Base-by-base conservation (phyloP, 805 yeast genomes). In the Wickerhamiella azymoides region DNA sequence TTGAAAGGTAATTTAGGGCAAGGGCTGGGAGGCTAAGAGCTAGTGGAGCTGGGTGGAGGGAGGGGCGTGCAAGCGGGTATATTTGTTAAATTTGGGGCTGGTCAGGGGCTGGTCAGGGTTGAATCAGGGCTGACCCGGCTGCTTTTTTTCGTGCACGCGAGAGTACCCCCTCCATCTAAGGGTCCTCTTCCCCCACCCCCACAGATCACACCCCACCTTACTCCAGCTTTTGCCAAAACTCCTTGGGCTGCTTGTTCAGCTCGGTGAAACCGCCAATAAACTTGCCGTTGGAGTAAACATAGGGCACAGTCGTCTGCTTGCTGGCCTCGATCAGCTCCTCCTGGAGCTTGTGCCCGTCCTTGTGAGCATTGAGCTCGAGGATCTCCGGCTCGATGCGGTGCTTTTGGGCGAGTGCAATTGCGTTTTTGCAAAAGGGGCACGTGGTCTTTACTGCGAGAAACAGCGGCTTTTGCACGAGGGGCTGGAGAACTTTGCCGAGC, bases 251-350 rank as follows among this genome's bases (percentile, higher is more conserved):
- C 43, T 49, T 41, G 24, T 44, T 16, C 30, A 57, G 49, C n/a
- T 57, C 58, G 16, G 56, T 38, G 48, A 21, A 55, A 2, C 60
- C 60, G 32, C 84, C 84, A 54, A 77, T 73, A 50, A 62, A 68
- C 52, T 72, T 61, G 19, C 81, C 80, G 40, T 74, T 68, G 59
- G 76, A 70, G 60, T 76, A 80, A 10, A 79, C 69, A 13, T 80
- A 73, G 14, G 86, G 86, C 24, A 80, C 84, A 74, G 84, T 77
- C 52, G 72, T 76, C 53, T 74, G 69, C 8, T 79, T 79, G 5
- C 79, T 66, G 19, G 77, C 59, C 40, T 70, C 67, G 3, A 77
- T 70, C 55, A 80, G 77, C 10, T 75, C 76, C 47, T 66, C 63
- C 53, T 77, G 80, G 38, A 80, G 59, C 44, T 67, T 65, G 1